Conservation (phyloP, 441 rosid species). For the Arabidopsis hybrid region DNA sequence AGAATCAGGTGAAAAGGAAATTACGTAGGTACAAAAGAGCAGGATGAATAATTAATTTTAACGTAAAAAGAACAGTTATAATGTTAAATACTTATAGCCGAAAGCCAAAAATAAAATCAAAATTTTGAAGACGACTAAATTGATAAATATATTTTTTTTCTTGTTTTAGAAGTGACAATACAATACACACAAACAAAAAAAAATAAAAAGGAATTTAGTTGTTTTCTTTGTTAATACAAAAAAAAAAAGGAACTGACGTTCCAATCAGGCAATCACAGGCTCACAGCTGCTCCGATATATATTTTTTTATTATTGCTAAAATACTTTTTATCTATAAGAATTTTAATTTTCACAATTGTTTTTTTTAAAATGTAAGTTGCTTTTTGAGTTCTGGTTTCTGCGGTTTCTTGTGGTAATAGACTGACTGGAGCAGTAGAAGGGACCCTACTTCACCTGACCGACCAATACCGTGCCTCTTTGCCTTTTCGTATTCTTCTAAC, state of each 20-base stretch:
- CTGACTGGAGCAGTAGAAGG: conserved; percentile 44
- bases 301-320: neutral
- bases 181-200: neutral
- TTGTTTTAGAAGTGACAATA: neutral
- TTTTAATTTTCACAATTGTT: neutral
- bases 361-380: too few relatives aligned
- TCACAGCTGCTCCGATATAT: conserved; percentile 17
- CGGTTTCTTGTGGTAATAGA: conserved; percentile 47
- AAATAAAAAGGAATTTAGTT: neutral
- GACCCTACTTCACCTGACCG: conserved; percentile 44
- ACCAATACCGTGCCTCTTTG: conserved; percentile 40
- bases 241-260: neutral
- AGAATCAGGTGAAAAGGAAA: conserved; percentile 47
- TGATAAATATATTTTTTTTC: neutral
- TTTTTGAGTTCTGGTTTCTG: conserved; percentile 39
- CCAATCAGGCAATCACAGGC: conserved; percentile 21
- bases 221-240: conserved; percentile 9
- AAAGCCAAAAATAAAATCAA: too few relatives aligned
- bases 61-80: conserved; percentile 24
- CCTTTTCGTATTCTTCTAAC: conserved; percentile 45
- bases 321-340: neutral
- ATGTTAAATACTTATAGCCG: neutral
- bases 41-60: conserved; percentile 15
- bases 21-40: conserved; percentile 40
- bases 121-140: neutral